A percentile compares a stretch with the other conserved stretches of the same genome.
These are phyloP conservation scores for Alternaria triticimaculans DNA, from an alignment of 2,329 filamentous ascomycete species.

Conservation along the genomic window DNA sequence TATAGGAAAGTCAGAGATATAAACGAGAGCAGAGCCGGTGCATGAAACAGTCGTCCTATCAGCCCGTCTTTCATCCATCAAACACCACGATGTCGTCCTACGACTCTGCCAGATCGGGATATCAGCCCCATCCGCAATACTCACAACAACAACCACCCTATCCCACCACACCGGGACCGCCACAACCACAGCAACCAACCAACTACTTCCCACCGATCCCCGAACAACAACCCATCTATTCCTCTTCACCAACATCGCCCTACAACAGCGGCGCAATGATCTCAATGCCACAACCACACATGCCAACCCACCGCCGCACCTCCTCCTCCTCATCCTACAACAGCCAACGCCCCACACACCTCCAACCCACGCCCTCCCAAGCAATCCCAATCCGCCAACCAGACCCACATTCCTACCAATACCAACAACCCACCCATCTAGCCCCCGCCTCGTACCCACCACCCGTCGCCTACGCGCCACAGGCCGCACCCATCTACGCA, in stretches of 20 bases:
- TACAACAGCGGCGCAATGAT: background rate
- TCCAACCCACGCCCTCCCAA: background rate
- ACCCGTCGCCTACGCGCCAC: slow-evolving; percentile 3
- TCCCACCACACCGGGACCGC: slow-evolving; percentile 16
- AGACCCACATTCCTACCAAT: background rate
- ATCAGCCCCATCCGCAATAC: slow-evolving; percentile 11
- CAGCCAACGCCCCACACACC: background rate
- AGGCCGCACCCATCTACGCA: slow-evolving; percentile 1
- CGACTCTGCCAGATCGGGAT: slow-evolving; percentile 24
- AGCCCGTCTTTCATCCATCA: background rate
- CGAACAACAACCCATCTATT: slow-evolving; percentile 16
- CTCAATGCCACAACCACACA: background rate
- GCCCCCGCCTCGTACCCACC: slow-evolving; percentile 2
- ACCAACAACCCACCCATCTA: background rate
- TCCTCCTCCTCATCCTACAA: slow-evolving; percentile 8
- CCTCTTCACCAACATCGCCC: slow-evolving; percentile 1
- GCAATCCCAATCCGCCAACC: slow-evolving; percentile 12
- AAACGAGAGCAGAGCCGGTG: background rate
- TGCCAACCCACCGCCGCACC: slow-evolving; percentile 5
- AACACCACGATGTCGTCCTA: slow-evolving; percentile 29
- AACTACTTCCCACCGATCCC: slow-evolving; percentile 11
- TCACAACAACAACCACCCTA: slow-evolving; percentile 21
- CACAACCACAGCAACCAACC: background rate
- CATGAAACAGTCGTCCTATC: background rate
- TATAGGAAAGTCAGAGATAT: background rate